These are phyloP conservation scores for Polygonum maritimum DNA, from an alignment of 148 eudicot genomes.

Conservation along the genomic window DNA sequence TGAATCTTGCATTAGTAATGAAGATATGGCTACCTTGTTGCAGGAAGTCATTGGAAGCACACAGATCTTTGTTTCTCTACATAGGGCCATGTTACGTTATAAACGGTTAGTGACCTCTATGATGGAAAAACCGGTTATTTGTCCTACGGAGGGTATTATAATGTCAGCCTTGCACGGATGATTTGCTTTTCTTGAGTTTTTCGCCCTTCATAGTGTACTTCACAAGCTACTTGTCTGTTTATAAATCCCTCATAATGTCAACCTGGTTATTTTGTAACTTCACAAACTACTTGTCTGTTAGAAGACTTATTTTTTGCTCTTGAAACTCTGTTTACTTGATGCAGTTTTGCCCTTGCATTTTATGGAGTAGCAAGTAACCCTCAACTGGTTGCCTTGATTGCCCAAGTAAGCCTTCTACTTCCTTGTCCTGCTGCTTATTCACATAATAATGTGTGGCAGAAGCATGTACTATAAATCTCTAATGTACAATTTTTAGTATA, in stretches of 20 bases:
- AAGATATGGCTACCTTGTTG: constrained; percentile 9
- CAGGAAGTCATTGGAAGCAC: constrained; percentile 91
- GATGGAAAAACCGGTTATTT: background rate
- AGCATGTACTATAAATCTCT: background rate
- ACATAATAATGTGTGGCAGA: background rate
- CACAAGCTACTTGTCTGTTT: background rate
- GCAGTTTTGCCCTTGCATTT: constrained; percentile 85
- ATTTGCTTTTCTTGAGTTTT: background rate
- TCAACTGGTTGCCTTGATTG: constrained; percentile 82
- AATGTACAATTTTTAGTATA: background rate
- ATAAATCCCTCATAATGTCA: too few species aligned
- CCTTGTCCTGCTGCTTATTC: background rate
- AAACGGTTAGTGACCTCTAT: constrained; percentile 53
- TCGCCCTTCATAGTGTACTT: background rate
- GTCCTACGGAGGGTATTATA: background rate
- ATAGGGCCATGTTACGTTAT: constrained; percentile 78
- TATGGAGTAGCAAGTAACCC: constrained; percentile 65
- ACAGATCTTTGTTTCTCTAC: constrained; percentile 70
- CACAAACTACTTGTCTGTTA: background rate
- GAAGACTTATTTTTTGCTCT: background rate
- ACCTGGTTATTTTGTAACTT: background rate
- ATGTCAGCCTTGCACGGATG: background rate
- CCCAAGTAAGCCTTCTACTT: constrained; percentile 55
- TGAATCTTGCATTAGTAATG: background rate
- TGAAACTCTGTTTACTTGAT: background rate